Percentiles rank a stretch among this genome's conserved stretches.
These are phyloP conservation scores for Barnettozyma pratensis DNA, from an alignment of 805 yeast genomes.

Conservation along the genomic window DNA sequence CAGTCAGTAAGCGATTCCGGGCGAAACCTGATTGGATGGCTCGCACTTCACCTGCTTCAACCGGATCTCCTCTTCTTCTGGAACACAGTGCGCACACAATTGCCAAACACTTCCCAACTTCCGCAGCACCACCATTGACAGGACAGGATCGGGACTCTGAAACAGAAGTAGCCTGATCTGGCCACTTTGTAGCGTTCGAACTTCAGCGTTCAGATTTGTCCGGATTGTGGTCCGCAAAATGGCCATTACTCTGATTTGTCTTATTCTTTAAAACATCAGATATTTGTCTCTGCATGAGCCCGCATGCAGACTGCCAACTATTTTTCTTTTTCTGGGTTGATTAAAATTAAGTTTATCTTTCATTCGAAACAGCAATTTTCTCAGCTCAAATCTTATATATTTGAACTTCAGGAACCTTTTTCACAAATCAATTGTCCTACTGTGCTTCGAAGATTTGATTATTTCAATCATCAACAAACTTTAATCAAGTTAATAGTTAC, in stretches of 20 bases:
- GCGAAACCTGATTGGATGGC: too few relatives aligned
- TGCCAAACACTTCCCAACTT: too few relatives aligned
- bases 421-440: neutral
- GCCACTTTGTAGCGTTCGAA: too few relatives aligned
- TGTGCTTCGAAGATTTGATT: neutral
- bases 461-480: neutral
- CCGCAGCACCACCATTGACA: too few relatives aligned
- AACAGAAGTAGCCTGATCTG: too few relatives aligned
- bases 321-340: slow-evolving; percentile 1
- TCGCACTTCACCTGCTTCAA: too few relatives aligned
- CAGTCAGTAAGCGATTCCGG: too few relatives aligned
- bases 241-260: neutral
- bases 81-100: too few relatives aligned
- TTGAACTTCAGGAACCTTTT: neutral
- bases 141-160: too few relatives aligned
- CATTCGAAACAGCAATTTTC: neutral
- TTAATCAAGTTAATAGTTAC: neutral
- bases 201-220: neutral
- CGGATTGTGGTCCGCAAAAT: neutral
- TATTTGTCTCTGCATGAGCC: neutral
- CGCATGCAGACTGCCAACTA: neutral
- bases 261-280: neutral
- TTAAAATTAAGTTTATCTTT: neutral
- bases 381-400: neutral
- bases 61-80: too few relatives aligned